Percentiles rank a stretch among this genome's conserved stretches.
These are phyloP conservation scores for Populus trichocarpa DNA, from an alignment of 441 rosid species.

Conservation along the genomic window DNA sequence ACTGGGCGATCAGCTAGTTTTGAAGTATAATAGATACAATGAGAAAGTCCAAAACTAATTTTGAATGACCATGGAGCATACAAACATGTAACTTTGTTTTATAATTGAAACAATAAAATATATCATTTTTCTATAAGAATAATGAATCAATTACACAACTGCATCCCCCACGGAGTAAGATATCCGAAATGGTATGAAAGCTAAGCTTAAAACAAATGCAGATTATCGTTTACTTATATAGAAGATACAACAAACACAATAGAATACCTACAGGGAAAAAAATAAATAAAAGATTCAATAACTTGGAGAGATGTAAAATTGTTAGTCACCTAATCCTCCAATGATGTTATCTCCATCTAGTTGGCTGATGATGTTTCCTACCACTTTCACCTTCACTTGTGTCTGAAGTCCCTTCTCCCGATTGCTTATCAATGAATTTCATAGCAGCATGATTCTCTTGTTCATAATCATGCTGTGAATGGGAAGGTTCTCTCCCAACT, in stretches of 20 bases:
- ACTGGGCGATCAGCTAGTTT: not conserved
- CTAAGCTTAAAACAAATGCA: conserved; percentile 16
- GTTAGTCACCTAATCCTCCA: conserved; percentile 36
- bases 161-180: conserved; percentile 18
- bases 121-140: conserved; percentile 23
- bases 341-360: conserved; percentile 39
- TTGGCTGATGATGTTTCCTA: conserved; percentile 44
- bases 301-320: conserved; percentile 13
- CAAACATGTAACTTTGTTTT: not conserved
- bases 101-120: conserved; percentile 8
- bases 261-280: conserved; percentile 10
- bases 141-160: conserved; percentile 31
- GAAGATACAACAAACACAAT: conserved; percentile 20
- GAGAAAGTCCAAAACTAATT: not conserved
- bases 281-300: conserved; percentile 3
- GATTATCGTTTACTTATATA: conserved; percentile 24
- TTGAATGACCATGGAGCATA: not conserved
- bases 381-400: conserved; percentile 49
- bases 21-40: not conserved
- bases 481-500: conserved; percentile 46
- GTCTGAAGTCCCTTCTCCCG: conserved; percentile 38
- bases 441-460: conserved; percentile 23
- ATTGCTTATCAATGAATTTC: conserved; percentile 34
- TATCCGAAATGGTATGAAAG: conserved; percentile 1
- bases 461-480: conserved; percentile 25